phyloP scores from a whole-genome alignment of 176 grass and related monocot genomes.

The Carex parvula region DNA sequence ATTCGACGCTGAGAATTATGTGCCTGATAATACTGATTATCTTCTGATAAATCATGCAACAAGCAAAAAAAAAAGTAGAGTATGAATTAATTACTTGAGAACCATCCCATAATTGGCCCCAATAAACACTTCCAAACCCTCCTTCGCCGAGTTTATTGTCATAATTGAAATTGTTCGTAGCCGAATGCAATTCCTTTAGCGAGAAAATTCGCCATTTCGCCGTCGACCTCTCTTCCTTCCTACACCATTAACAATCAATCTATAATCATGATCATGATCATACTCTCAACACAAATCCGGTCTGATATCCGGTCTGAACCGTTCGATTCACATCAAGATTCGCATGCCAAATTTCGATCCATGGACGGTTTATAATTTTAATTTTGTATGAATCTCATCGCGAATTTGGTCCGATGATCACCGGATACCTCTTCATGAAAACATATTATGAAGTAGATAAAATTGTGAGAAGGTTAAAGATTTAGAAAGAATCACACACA shows the following conservation, averaged over 20 bases:
- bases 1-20: background rate
- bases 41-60: conserved; percentile 4
- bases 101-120: conserved; percentile 41
- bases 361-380: too few relatives aligned
- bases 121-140: conserved; percentile 33
- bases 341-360: too few relatives aligned
- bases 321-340: too few relatives aligned
- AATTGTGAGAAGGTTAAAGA: background rate
- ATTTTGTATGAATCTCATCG: too few relatives aligned
- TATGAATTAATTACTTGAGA: conserved; percentile 30
- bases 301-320: too few relatives aligned
- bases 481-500: background rate
- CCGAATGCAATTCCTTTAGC: conserved; percentile 32
- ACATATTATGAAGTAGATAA: background rate
- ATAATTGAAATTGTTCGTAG: conserved; percentile 39
- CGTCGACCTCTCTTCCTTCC: conserved; percentile 14
- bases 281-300: background rate
- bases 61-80: background rate
- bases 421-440: background rate
- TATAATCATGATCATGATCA: background rate
- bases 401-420: too few relatives aligned
- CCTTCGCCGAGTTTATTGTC: conserved; percentile 39
- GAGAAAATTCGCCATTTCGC: conserved; percentile 30
- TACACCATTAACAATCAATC: background rate
- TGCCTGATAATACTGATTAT: background rate